Conservation (phyloP, 2,329 filamentous ascomycete genomes). For the Paraphoma sp. region DNA sequence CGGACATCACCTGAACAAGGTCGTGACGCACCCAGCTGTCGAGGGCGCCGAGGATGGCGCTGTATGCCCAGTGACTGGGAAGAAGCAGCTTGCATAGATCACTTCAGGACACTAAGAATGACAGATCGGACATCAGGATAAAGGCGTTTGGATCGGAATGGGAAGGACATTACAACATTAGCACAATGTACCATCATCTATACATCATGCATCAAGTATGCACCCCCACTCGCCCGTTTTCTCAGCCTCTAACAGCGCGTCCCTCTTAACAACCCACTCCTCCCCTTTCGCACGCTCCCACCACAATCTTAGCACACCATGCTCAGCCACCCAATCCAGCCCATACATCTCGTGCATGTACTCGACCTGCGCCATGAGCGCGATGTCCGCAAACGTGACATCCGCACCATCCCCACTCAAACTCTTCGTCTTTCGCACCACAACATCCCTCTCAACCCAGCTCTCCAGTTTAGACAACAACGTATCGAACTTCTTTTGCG, state of each 20-base stretch:
- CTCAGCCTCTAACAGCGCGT: slow-evolving; percentile 13
- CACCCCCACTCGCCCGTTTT: slow-evolving; percentile 9
- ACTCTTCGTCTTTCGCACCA: slow-evolving; percentile 10
- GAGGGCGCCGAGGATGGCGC: slow-evolving; percentile 43
- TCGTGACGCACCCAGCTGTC: slow-evolving; percentile 51
- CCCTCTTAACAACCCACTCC: slow-evolving; percentile 13
- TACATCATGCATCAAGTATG: slow-evolving; percentile 5
- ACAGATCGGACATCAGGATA: background rate
- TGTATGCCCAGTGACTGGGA: slow-evolving; percentile 53
- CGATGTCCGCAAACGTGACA: slow-evolving; percentile 19
- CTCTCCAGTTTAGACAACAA: slow-evolving; percentile 14
- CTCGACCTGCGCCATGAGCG: slow-evolving; percentile 17
- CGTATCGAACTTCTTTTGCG: background rate
- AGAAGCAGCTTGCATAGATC: slow-evolving; percentile 27
- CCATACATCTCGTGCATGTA: slow-evolving; percentile 18
- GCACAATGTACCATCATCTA: background rate
- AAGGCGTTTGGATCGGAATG: background rate
- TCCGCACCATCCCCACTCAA: slow-evolving; percentile 12
- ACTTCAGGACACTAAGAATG: background rate
- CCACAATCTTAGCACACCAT: slow-evolving; percentile 19
- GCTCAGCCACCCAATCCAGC: slow-evolving; percentile 16
- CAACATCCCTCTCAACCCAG: slow-evolving; percentile 16
- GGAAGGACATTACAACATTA: background rate
- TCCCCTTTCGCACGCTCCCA: slow-evolving; percentile 10
- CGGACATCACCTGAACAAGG: slow-evolving; percentile 52